These are phyloP conservation scores for Trichoderma atroviride DNA, from an alignment of 2,329 filamentous ascomycete genomes.

Conservation along the genomic window DNA sequence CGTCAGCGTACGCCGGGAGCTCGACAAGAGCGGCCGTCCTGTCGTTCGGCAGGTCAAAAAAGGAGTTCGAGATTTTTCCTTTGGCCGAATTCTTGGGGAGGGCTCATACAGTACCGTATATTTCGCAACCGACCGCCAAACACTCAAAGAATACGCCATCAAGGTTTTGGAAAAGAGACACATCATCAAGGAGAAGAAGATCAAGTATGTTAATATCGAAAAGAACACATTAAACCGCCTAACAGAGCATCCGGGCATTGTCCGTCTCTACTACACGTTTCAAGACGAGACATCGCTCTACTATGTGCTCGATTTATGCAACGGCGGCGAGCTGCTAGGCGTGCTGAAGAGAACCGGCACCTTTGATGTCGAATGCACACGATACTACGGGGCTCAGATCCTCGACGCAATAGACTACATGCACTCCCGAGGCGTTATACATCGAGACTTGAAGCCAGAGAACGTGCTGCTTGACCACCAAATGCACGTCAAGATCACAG, in stretches of 20 bases:
- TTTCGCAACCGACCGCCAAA: conserved; percentile 89
- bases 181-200: conserved; percentile 99
- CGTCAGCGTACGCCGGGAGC: conserved; percentile 76
- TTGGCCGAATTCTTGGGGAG: conserved; percentile 87
- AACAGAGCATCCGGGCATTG: conserved; percentile 94
- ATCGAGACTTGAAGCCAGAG: conserved; percentile 94
- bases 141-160: conserved; percentile 93
- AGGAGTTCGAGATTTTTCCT: conserved; percentile 94
- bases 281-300: conserved; percentile 96
- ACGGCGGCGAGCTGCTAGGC: conserved; percentile 86
- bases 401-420: conserved; percentile 97
- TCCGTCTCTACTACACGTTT: conserved; percentile 97
- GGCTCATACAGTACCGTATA: conserved; percentile 97
- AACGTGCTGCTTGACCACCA: conserved; percentile 94
- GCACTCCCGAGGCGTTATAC: conserved; percentile 94
- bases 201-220: conserved; percentile 99
- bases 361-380: conserved; percentile 91
- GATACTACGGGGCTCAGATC: conserved; percentile 94
- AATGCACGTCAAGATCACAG: conserved; percentile 98
- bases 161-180: conserved; percentile 98
- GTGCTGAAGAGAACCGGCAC: conserved; percentile 93
- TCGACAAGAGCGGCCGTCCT: conserved; percentile 81
- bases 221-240: conserved; percentile 96
- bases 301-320: conserved; percentile 93
- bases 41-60: conserved; percentile 89